Conservation (phyloP, 2,329 filamentous ascomycete genomes). For the Elsinoe batatas region DNA sequence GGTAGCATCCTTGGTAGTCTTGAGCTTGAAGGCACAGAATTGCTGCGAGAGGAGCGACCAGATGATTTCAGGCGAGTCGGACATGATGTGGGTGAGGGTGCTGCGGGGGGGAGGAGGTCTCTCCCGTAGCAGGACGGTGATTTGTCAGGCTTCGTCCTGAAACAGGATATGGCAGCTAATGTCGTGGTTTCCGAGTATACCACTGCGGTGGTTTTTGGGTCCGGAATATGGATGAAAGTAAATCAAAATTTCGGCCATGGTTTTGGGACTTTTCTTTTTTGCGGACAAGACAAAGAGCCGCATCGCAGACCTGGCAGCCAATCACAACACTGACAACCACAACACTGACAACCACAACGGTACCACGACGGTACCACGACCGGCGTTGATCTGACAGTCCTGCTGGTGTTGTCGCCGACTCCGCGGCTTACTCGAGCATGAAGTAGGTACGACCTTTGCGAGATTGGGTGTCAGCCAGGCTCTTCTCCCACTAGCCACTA, state of each 20-base stretch:
- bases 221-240: too few relatives aligned
- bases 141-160: not conserved
- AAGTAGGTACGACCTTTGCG: not conserved
- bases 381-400: too few relatives aligned
- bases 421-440: too few relatives aligned
- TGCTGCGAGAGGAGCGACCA: conserved; percentile 96
- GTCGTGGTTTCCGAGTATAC: too few relatives aligned
- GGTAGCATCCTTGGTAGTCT: conserved; percentile 71
- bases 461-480: not conserved
- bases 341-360: too few relatives aligned
- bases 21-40: conserved; percentile 91
- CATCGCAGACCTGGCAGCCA: not conserved
- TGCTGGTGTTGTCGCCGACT: too few relatives aligned
- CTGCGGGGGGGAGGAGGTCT: not conserved
- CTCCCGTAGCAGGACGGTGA: not conserved
- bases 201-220: too few relatives aligned
- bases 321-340: too few relatives aligned
- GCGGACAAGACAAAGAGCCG: not conserved
- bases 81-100: conserved; percentile 9
- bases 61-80: conserved; percentile 57
- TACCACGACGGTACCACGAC: too few relatives aligned
- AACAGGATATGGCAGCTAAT: not conserved
- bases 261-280: conserved; percentile 1
- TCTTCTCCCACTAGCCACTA: too few relatives aligned
- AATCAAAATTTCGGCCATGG: not conserved